Evolutionary conservation across 164 flowering plant species (phyloP), one percentile per base, ranked within the genome.

Genomic region (Magnolia sinica): DNA sequence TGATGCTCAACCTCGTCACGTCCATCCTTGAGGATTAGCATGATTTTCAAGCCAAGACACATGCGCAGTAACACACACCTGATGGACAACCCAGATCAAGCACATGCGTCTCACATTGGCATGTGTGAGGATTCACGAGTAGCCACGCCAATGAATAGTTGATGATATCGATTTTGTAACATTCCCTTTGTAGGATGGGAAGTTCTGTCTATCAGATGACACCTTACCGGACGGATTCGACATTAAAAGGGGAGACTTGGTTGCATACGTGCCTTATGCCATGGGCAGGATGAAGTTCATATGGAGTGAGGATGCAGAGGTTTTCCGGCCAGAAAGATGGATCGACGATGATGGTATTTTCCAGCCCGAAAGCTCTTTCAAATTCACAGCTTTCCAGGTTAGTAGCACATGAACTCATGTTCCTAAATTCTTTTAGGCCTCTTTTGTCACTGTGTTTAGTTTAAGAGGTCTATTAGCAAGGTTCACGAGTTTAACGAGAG

Each of bases 281-380:
- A 91, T 93, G 97, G 97, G 91, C 11, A 85, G 97, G 76, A 89
- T 91, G 97, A 66, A 79, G 45, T 80, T 72, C 79, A 79, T 93
- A 2, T 91, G 97, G 97, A 93, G 97, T 16, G 92, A 88, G 18
- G 90, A 93, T 79, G 93, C 92, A 1, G 84, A 82, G 74, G 90
- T 82, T 19, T 90, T 90, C 65, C 78, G 81, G 67, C 96, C 93
- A 0, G 89, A 91, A 74, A 84, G 96, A 83, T 90, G 94, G 97
- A 83, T 90, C 27, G 74, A 85, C 51, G 75, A 88, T 50, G 89
- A 55, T 55, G 61, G 94, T 45, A 72, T 85, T 68, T 92, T 90
- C 76, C 86, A 81, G 64, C 89, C 87, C 0, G 89, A 90, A 83
- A 82, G 88, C 0, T 89, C 95, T 0, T 88, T 90, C 88, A 91